These are phyloP conservation scores for Saccharomycopsis capsularis DNA, from an alignment of 805 yeast species.

Conservation along the genomic window DNA sequence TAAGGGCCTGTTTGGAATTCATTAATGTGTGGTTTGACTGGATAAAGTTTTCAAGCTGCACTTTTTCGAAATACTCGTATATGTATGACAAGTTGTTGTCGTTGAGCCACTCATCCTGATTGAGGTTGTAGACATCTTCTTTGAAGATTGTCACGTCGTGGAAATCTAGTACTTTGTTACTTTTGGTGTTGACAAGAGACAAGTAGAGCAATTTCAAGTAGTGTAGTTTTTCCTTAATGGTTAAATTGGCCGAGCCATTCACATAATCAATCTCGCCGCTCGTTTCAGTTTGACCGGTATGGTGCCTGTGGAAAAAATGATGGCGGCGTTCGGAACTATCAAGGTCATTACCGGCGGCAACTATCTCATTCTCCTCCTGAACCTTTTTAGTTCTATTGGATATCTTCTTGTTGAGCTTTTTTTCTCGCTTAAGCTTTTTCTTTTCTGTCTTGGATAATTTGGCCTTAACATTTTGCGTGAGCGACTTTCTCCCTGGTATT, in stretches of 20 bases:
- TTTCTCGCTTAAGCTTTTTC: conserved; percentile 18
- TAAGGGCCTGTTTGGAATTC: conserved; percentile 23
- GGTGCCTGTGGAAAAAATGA: conserved; percentile 12
- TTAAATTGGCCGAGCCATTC: not conserved
- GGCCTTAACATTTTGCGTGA: no score
- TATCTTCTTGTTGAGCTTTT: conserved; percentile 15
- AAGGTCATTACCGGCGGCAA: conserved; percentile 7
- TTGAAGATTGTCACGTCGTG: conserved; percentile 52
- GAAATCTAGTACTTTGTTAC: conserved; percentile 33
- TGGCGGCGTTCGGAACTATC: not conserved
- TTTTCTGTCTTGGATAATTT: conserved; percentile 12
- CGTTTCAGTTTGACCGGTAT: conserved; percentile 24
- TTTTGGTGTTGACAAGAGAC: not conserved
- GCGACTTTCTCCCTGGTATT: no score
- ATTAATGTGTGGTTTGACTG: conserved; percentile 19
- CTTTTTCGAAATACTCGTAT: conserved; percentile 47
- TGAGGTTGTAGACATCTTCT: conserved; percentile 50
- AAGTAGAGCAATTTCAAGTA: conserved; percentile 4
- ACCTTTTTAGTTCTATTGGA: conserved; percentile 12
- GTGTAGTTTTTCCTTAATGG: not conserved
- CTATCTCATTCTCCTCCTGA: conserved; percentile 8
- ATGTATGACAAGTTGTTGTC: conserved; percentile 62
- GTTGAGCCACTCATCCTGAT: conserved; percentile 66
- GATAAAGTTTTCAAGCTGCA: conserved; percentile 25
- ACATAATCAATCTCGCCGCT: conserved; percentile 19